Evolutionary conservation across 176 grass and related monocot genomes (phyloP), one percentile per base, ranked within the genome.

Genomic region (Zoysia japonica): DNA sequence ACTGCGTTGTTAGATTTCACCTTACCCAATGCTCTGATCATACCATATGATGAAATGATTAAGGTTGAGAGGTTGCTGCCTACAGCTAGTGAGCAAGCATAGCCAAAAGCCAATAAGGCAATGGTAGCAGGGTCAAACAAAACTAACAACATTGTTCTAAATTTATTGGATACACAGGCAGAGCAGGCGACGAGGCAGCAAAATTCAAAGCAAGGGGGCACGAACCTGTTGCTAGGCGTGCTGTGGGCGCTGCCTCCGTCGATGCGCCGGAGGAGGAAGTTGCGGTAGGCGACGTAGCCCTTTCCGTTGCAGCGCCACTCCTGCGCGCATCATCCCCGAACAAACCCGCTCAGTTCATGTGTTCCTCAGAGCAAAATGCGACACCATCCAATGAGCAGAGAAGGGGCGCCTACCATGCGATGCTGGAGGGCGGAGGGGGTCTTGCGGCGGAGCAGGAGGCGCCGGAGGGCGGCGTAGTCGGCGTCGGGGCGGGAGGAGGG

Each of bases 291-390:
- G 36, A 95, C 82, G 17, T 95, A 99, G 7, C 92, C 92, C 87
- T 78, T 95, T 35, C 90, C 96, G 86, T 91, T 98, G 88, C 86
- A 95, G 70, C 82, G 89, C 96, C 96, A 98, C 5, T 98, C 96
- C 92, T 98, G 78, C 62, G 49, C 37, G 38, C 71, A 78, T 6
- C n/a, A 78, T 52, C n/a, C n/a, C 40, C 28, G 9, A 14, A 35
- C 17, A 7, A 80, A 65, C 3, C 56, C 74, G 67, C 72, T 48
- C 44, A 15, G 60, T 57, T 20, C 61, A 38, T 38, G 42, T 73
- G 53, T 63, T 41, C 42, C 57, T 42, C 43, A 19, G 1, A 54
- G 77, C 35, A 35, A 85, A 71, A 76, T 65, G 50, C 17, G 17
- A 54, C 37, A 15, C 41, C 60, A 55, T 19, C 11, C 63, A 47